Evolutionary conservation across 2,329 filamentous ascomycete species (phyloP), one percentile per base, ranked within the genome.

Genomic region (Venturia carpophila): DNA sequence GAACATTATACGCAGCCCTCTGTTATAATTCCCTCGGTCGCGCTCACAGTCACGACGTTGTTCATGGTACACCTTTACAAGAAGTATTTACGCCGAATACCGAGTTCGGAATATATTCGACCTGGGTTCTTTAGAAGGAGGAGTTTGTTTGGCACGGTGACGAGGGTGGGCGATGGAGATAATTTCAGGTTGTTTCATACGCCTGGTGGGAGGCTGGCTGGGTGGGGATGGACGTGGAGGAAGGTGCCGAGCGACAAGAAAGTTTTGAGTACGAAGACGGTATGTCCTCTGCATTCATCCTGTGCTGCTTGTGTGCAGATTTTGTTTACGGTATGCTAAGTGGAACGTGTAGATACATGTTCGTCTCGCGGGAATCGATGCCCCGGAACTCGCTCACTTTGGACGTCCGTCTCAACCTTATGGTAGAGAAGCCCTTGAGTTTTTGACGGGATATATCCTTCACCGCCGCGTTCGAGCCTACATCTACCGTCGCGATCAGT

Each of bases 181-280:
- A 93, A 93, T 73, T 97, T 99, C 75, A 89, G 94, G 70, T 75
- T 99, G 60, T 99, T 89, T 74, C 94, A 99, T 75, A 97, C 92
- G 0, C 94, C 94, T 0, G 93, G 93, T n/a, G 94, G 94, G 13
- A 83, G 87, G 69, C 76, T 92, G 63, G 83, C 88, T 13, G 94
- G 94, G 64, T 99, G 94, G 94, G 92, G 89, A n/a, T 96, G 91
- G 91, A 87, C 84, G 6, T 81, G 84, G 74, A 81, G 91, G 71
- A 87, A 78, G 66, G 82, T 96, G 7, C 92, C 92, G 0, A 81
- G 78, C 15, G 84, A 82, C 66, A 88, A 83, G 73, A 84, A 87
- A 66, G 83, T 86, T 39, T 77, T 96, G 67, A 90, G 84, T 73
- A 86, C 88, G 67, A 86, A 88, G 69, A 97, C 92, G 67, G 91